phyloP scores from a whole-genome alignment of 2,329 filamentous ascomycete species.

The Orbilia quercus region DNA sequence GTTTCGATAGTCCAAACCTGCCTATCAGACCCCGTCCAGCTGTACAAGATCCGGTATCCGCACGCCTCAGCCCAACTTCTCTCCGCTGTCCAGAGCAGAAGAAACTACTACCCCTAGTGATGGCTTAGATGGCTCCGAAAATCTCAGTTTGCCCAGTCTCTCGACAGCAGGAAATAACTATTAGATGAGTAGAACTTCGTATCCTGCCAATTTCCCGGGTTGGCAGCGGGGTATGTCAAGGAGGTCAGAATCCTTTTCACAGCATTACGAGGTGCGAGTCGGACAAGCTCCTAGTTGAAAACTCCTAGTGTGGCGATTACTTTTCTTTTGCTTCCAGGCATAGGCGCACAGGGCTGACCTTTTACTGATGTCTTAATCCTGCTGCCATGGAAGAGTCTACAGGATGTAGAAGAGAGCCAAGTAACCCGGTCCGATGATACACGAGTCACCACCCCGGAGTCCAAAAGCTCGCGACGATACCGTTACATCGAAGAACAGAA shows the following conservation, averaged over 20 bases:
- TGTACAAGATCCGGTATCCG: slow-evolving; percentile 15
- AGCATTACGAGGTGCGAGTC: slow-evolving; percentile 56
- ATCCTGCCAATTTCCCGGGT: slow-evolving; percentile 56
- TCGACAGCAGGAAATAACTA: slow-evolving; percentile 35
- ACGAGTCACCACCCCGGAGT: slow-evolving; percentile 51
- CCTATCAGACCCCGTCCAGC: slow-evolving; percentile 17
- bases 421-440: slow-evolving; percentile 54
- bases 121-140: slow-evolving; percentile 48
- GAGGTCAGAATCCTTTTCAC: slow-evolving; percentile 57
- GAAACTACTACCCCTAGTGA: slow-evolving; percentile 15
- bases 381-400: slow-evolving; percentile 16
- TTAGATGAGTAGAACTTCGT: slow-evolving; percentile 56
- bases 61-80: slow-evolving; percentile 10
- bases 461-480: slow-evolving; percentile 46
- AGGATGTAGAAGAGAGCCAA: slow-evolving; percentile 55
- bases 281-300: slow-evolving; percentile 54
- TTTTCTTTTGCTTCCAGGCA: slow-evolving; percentile 3
- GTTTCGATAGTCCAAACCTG: slow-evolving; percentile 6
- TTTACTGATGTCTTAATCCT: slow-evolving; percentile 8
- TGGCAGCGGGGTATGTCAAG: slow-evolving; percentile 56
- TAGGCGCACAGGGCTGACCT: slow-evolving; percentile 31
- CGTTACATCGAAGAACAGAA: slow-evolving; percentile 54
- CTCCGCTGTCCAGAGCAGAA: slow-evolving; percentile 25
- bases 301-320: slow-evolving; percentile 36
- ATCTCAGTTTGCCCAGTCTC: slow-evolving; percentile 25